Evolutionary conservation across 2,329 filamentous ascomycete genomes (phyloP).

Genomic region (Chaetoscypha palmicola): DNA sequence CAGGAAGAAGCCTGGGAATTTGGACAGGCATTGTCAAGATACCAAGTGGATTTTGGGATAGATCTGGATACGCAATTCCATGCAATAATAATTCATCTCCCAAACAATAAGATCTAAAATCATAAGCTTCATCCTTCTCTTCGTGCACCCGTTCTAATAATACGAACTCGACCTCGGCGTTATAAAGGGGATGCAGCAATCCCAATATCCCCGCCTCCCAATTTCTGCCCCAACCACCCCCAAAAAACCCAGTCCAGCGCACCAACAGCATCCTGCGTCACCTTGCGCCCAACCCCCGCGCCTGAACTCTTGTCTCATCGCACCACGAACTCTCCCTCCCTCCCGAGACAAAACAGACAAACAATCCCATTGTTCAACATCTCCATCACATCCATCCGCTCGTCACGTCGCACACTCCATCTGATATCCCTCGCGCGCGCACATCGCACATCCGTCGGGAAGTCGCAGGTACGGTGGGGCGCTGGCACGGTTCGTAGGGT

Average conservation of each 20-base stretch:
- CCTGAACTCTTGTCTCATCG: neutral
- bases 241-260: neutral
- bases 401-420: too few relatives aligned
- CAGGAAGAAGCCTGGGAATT: neutral
- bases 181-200: neutral
- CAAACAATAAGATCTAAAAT: too few relatives aligned
- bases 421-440: too few relatives aligned
- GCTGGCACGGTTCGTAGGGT: too few relatives aligned
- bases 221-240: neutral
- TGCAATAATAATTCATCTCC: too few relatives aligned
- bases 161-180: neutral
- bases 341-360: neutral
- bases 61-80: neutral
- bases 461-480: too few relatives aligned
- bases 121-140: too few relatives aligned
- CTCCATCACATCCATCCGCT: too few relatives aligned
- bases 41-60: neutral
- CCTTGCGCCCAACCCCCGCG: neutral
- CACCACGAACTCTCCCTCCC: neutral
- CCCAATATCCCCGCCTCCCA: neutral
- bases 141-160: too few relatives aligned
- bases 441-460: too few relatives aligned
- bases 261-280: neutral
- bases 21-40: neutral
- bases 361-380: slow-evolving; percentile 1